Percentiles rank a stretch among this genome's conserved stretches.
These are phyloP conservation scores for Boletus mariae DNA, from an alignment of 1,284 basidiomycete species.

Conservation along the genomic window DNA sequence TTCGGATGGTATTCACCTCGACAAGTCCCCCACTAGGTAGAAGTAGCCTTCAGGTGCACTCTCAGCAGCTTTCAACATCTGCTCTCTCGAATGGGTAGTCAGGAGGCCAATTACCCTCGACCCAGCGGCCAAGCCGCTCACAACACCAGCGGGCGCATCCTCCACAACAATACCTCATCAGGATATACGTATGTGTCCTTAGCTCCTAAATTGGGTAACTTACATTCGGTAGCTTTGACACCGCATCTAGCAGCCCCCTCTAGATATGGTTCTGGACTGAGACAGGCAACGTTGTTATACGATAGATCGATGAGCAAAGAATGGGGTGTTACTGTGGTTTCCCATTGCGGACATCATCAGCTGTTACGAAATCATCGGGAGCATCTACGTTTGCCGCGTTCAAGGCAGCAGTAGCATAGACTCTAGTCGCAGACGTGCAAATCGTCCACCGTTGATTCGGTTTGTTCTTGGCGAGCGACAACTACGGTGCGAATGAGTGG, in stretches of 20 bases:
- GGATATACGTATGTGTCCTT: conserved; percentile 9
- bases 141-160: conserved; percentile 80
- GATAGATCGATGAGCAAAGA: conserved; percentile 7
- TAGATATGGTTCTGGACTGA: conserved; percentile 82
- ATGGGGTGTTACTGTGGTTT: conserved; percentile 65
- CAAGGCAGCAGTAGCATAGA: conserved; percentile 56
- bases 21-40: conserved; percentile 62
- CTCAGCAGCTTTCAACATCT: conserved; percentile 55
- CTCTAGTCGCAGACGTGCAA: conserved; percentile 64
- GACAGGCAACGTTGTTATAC: conserved; percentile 28
- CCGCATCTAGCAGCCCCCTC: conserved; percentile 64
- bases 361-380: conserved; percentile 69
- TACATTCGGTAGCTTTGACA: conserved; percentile 58
- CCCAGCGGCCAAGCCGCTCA: conserved; percentile 73
- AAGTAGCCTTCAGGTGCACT: conserved; percentile 31
- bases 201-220: conserved; percentile 16
- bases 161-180: conserved; percentile 73
- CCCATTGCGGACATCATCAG: conserved; percentile 75
- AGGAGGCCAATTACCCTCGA: conserved; percentile 76
- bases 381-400: conserved; percentile 48
- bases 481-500: conserved; percentile 32
- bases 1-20: conserved; percentile 42
- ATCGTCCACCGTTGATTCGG: conserved; percentile 63
- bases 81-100: conserved; percentile 69
- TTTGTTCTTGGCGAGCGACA: conserved; percentile 40